phyloP scores from a whole-genome alignment of 257 asterid genomes.

The Solanum chiquidenum region DNA sequence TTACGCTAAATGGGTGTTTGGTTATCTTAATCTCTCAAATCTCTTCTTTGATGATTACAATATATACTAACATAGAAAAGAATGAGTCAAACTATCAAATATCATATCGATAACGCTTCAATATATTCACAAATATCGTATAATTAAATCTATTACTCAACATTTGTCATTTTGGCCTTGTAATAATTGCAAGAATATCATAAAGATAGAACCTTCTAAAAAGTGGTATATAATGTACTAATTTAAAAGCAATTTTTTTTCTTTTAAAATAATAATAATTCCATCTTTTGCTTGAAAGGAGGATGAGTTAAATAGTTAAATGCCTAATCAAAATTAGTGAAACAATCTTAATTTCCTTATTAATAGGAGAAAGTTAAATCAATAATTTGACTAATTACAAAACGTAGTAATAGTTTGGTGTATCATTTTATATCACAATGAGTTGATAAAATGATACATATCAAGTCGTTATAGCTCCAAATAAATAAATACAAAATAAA shows the following conservation, averaged over 20 bases:
- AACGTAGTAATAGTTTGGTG: background rate
- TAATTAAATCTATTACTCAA: background rate
- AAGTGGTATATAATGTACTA: background rate
- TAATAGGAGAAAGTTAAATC: background rate
- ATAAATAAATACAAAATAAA: background rate
- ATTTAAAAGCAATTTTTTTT: background rate
- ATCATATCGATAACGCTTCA: background rate
- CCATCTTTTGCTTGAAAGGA: background rate
- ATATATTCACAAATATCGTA: background rate
- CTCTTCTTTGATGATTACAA: background rate
- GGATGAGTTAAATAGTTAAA: background rate
- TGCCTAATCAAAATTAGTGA: background rate
- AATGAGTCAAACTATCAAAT: background rate
- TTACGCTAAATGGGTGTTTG: background rate
- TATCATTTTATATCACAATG: background rate
- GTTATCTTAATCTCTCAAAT: background rate
- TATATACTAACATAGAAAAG: background rate
- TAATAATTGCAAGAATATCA: background rate
- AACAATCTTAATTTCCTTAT: background rate
- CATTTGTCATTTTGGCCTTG: background rate
- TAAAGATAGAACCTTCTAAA: background rate
- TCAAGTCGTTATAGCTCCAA: background rate
- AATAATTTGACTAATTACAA: background rate
- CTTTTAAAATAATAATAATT: background rate
- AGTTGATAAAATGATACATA: background rate